phyloP scores from a whole-genome alignment of 2,329 filamentous ascomycete species.

The Mariannaea sp. region DNA sequence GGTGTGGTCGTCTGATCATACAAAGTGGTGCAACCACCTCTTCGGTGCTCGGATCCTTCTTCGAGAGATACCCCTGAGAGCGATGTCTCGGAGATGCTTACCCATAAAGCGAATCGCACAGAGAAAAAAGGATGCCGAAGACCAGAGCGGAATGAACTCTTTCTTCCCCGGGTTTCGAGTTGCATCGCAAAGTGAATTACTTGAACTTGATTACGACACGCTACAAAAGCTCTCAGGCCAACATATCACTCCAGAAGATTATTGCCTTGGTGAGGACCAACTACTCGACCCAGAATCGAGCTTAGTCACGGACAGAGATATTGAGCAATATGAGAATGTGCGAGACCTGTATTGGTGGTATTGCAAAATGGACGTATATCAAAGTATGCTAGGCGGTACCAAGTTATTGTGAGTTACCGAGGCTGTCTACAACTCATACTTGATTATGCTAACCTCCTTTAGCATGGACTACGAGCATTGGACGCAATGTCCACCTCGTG shows the following conservation, averaged over 20 bases:
- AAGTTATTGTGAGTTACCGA: slow-evolving; percentile 73
- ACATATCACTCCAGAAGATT: slow-evolving; percentile 45
- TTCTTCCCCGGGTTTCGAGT: slow-evolving; percentile 35
- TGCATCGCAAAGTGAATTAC: slow-evolving; percentile 33
- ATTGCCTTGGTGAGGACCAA: slow-evolving; percentile 42
- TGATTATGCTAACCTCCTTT: slow-evolving; percentile 26
- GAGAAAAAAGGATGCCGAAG: slow-evolving; percentile 41
- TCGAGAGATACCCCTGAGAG: slow-evolving; percentile 77
- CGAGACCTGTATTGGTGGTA: slow-evolving; percentile 97
- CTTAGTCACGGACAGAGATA: slow-evolving; percentile 60
- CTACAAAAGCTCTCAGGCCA: slow-evolving; percentile 49
- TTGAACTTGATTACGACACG: slow-evolving; percentile 49
- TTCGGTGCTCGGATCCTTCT: slow-evolving; percentile 83
- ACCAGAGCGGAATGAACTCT: slow-evolving; percentile 42
- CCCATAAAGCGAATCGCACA: slow-evolving; percentile 57
- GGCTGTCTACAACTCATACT: background rate
- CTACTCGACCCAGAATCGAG: slow-evolving; percentile 30
- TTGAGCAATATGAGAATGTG: slow-evolving; percentile 79
- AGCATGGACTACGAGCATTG: slow-evolving; percentile 82
- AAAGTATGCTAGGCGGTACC: slow-evolving; percentile 87
- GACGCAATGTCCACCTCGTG: slow-evolving; percentile 86
- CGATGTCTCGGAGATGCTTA: slow-evolving; percentile 73
- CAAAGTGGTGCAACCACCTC: slow-evolving; percentile 94
- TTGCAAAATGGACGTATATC: slow-evolving; percentile 89
- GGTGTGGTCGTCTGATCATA: slow-evolving; percentile 91